A percentile compares a stretch with the other conserved stretches of the same genome.
phyloP scores from a whole-genome alignment of 495 filamentous ascomycete species.

The Talaromyces trachyspermus region DNA sequence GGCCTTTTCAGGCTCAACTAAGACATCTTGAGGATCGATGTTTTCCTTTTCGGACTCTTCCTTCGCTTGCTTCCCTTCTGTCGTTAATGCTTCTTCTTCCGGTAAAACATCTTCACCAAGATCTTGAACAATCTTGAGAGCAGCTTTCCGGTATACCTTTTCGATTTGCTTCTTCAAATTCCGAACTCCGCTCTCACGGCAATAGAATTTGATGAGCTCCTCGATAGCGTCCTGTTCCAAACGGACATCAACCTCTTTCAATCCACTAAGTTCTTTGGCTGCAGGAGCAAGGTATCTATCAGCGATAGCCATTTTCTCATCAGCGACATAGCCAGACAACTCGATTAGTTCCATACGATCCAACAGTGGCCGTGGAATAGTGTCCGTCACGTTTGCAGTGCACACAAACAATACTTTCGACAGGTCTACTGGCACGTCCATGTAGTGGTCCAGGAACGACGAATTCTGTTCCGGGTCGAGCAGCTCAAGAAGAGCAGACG shows the following conservation, averaged over 20 bases:
- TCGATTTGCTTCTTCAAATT: slow-evolving; percentile 99
- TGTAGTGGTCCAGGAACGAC: slow-evolving; percentile 96
- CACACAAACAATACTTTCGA: slow-evolving; percentile 98
- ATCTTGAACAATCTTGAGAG: slow-evolving; percentile 93
- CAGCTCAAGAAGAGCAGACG: slow-evolving; percentile 88
- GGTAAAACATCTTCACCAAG: slow-evolving; percentile 78
- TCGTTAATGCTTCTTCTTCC: slow-evolving; percentile 77
- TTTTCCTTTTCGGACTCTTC: slow-evolving; percentile 61
- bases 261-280: slow-evolving; percentile 81
- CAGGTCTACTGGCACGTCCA: slow-evolving; percentile 97
- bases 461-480: slow-evolving; percentile 97
- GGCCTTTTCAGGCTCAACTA: slow-evolving; percentile 55
- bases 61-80: slow-evolving; percentile 77
- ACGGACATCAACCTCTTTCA: slow-evolving; percentile 85
- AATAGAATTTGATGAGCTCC: slow-evolving; percentile 98
- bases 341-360: slow-evolving; percentile 99
- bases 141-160: slow-evolving; percentile 96
- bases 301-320: slow-evolving; percentile 99
- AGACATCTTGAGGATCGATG: slow-evolving; percentile 45
- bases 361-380: slow-evolving; percentile 87
- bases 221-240: slow-evolving; percentile 78
- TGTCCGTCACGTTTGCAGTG: slow-evolving; percentile 98
- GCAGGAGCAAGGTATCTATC: slow-evolving; percentile 85
- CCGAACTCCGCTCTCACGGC: slow-evolving; percentile 91
- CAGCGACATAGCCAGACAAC: slow-evolving; percentile 91